These are phyloP conservation scores for Melocanna baccifera DNA, from an alignment of 176 grass and related monocot genomes.

Conservation along the genomic window DNA sequence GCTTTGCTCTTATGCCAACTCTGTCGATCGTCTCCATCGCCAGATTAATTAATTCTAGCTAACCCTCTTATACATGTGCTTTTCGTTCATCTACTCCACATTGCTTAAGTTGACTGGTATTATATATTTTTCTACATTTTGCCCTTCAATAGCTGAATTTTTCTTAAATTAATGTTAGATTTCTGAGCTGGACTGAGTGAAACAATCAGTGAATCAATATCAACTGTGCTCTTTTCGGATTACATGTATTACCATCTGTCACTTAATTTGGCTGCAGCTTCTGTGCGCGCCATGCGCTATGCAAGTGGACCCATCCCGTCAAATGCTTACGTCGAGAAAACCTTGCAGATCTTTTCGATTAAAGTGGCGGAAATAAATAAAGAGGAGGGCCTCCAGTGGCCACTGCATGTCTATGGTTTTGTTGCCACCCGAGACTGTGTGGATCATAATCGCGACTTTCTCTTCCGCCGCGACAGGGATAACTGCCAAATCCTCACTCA, in stretches of 20 bases:
- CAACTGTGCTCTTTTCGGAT: neutral
- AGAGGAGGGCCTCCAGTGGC: neutral
- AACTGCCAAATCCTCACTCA: neutral
- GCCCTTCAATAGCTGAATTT: too few species aligned
- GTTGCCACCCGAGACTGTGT: too few species aligned
- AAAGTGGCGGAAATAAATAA: neutral
- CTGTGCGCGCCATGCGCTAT: neutral
- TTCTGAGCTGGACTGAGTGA: too few species aligned
- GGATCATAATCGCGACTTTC: too few species aligned
- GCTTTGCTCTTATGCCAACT: too few species aligned
- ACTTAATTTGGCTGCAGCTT: neutral
- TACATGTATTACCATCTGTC: neutral
- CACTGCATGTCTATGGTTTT: neutral
- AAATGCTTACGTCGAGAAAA: fast-evolving
- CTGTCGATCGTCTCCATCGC: too few species aligned
- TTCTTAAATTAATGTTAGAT: too few species aligned
- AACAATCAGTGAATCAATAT: neutral
- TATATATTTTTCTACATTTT: neutral
- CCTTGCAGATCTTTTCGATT: neutral
- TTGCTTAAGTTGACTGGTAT: too few species aligned
- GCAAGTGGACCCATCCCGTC: neutral
- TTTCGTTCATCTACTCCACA: too few species aligned
- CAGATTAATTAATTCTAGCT: too few species aligned
- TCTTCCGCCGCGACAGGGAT: too few species aligned
- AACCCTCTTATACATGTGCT: too few species aligned